Evolutionary conservation across 2,329 filamentous ascomycete species (phyloP).

Genomic region (Tricladium varicosporioides): DNA sequence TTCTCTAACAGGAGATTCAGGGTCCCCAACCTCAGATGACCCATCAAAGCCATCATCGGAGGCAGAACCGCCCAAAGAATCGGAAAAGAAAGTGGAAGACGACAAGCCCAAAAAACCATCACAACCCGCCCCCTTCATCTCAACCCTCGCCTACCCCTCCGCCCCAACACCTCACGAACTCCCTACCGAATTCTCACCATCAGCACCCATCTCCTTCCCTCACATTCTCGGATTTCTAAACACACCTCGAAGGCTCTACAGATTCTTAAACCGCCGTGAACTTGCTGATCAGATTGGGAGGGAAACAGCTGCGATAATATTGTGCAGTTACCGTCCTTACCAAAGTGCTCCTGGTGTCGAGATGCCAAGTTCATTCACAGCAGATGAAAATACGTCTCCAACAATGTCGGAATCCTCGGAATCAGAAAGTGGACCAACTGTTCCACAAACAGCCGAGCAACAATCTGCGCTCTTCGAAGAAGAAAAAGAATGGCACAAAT

Average conservation of each 20-base stretch:
- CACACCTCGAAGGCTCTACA: conserved; percentile 80
- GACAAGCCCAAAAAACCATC: conserved; percentile 56
- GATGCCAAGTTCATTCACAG: conserved; percentile 12
- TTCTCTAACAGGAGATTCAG: conserved; percentile 23
- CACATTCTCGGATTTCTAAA: conserved; percentile 91
- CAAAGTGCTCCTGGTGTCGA: conserved; percentile 40
- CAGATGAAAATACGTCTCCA: conserved; percentile 6
- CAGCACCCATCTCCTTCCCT: conserved; percentile 72
- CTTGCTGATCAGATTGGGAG: conserved; percentile 88
- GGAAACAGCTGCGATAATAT: conserved; percentile 81
- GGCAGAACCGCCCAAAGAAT: conserved; percentile 17
- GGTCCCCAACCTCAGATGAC: conserved; percentile 31
- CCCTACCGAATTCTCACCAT: conserved; percentile 71
- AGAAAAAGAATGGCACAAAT: conserved; percentile 82
- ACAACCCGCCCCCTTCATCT: conserved; percentile 73
- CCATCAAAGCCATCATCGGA: conserved; percentile 15
- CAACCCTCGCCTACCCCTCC: conserved; percentile 66
- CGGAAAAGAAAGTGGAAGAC: conserved; percentile 39
- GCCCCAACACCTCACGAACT: conserved; percentile 62
- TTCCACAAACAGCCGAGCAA: conserved; percentile 51
- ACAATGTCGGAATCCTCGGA: no score
- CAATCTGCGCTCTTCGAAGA: conserved; percentile 64
- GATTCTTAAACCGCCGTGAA: conserved; percentile 80
- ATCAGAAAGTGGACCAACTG: neutral
- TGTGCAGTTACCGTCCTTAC: conserved; percentile 54